Evolutionary conservation across 345 rosid species (phyloP).

Genomic region (Euphorbia lathyris): DNA sequence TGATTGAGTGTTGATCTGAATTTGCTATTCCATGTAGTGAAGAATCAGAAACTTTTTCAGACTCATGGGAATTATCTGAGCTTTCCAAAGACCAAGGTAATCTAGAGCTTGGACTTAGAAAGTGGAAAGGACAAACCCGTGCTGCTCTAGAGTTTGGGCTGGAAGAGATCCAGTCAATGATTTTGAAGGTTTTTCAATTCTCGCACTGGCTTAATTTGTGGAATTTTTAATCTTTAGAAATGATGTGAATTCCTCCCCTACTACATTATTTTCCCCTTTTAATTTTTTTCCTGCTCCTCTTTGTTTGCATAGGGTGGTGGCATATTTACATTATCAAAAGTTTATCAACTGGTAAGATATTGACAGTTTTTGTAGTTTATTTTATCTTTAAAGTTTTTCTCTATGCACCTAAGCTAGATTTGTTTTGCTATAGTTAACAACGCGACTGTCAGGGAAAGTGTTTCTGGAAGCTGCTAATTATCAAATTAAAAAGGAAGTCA

Average conservation of each 20-base stretch:
- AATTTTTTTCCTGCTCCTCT: conserved; percentile 11
- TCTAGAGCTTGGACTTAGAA: conserved; percentile 68
- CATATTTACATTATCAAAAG: conserved; percentile 64
- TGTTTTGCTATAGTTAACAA: conserved; percentile 48
- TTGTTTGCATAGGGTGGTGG: conserved; percentile 59
- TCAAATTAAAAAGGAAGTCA: conserved; percentile 69
- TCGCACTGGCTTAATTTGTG: neutral
- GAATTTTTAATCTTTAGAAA: conserved; percentile 4
- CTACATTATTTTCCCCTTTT: neutral
- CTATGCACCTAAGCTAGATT: conserved; percentile 8
- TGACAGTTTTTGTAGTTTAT: conserved; percentile 10
- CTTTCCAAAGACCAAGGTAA: conserved; percentile 33
- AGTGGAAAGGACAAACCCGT: conserved; percentile 61
- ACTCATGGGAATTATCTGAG: conserved; percentile 50
- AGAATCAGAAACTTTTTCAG: conserved; percentile 53
- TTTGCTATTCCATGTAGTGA: conserved; percentile 44
- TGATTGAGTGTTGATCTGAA: conserved; percentile 13
- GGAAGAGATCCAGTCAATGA: conserved; percentile 56
- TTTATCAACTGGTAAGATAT: conserved; percentile 68
- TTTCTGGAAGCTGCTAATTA: conserved; percentile 79
- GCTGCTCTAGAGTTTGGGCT: conserved; percentile 59
- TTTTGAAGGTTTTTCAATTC: conserved; percentile 57
- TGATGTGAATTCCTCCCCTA: conserved; percentile 1
- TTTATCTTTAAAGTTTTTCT: conserved; percentile 15
- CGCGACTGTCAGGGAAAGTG: conserved; percentile 64